phyloP scores from a whole-genome alignment of 257 asterid genomes.

The Eucommia ulmoides region DNA sequence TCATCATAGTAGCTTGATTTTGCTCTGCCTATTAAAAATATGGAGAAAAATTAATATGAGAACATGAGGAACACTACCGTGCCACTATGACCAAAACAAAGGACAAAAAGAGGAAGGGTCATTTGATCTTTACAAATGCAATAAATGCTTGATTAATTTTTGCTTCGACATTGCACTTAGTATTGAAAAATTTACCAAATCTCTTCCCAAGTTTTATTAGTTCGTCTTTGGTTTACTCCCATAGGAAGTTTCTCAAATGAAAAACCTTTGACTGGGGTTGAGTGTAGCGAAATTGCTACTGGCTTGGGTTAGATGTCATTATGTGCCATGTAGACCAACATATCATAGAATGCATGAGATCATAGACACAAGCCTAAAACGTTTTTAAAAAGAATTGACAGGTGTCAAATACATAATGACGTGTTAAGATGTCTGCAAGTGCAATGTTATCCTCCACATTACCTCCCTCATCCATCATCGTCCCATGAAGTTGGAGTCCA shows the following conservation, averaged over 20 bases:
- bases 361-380: too few species aligned
- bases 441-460: too few species aligned
- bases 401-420: too few species aligned
- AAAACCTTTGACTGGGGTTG: conserved; percentile 98
- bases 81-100: conserved; percentile 2
- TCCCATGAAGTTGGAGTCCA: too few species aligned
- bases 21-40: conserved; percentile 59
- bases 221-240: conserved; percentile 98
- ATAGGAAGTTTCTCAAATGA: conserved; percentile 89
- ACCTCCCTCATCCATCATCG: too few species aligned
- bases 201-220: conserved; percentile 86
- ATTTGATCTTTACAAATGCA: conserved; percentile 63
- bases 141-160: conserved; percentile 95
- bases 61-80: neutral
- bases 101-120: neutral
- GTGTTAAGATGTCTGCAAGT: too few species aligned
- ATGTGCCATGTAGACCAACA: conserved; percentile 24
- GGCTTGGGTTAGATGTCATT: conserved; percentile 91
- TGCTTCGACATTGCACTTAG: conserved; percentile 98
- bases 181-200: conserved; percentile 88
- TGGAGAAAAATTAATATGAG: too few species aligned
- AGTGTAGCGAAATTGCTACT: conserved; percentile 92
- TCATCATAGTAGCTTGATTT: conserved; percentile 98
- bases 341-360: conserved; percentile 3
- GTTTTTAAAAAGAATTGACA: too few species aligned